Base-by-base conservation (phyloP, 2,329 filamentous ascomycete species). In the Pseudogymnoascus sp. region DNA sequence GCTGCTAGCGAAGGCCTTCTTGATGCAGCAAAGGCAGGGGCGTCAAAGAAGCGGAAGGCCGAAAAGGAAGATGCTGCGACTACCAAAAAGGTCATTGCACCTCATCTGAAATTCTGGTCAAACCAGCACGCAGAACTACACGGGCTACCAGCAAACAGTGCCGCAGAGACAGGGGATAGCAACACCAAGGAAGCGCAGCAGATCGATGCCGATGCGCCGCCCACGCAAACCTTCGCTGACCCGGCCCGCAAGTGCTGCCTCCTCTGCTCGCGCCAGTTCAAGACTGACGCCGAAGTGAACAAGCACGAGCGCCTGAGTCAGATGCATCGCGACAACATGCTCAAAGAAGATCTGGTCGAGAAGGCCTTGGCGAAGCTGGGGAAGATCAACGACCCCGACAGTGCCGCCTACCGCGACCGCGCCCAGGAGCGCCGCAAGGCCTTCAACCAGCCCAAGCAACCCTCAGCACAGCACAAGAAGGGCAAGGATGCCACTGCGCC, bases 101-200 rank as follows among this genome's bases (percentile, higher is more conserved):
- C 85, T 0, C 85, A 89, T 72, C 77, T 89, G 52, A 84, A 88
- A 72, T 87, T 87, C 72, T 89, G 87, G 87, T 83, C 84, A 58
- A 84, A 88, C 68, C 84, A 86, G 59, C 85, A 88, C 69, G 86
- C 85, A 1, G 86, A 89, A 68, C 75, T 89, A 25, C 84, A 87
- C 68, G 81, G 83, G 62, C 79, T 75, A 64, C 73, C 61, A 65
- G 74, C 60, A 70, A 81, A 73, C 66, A 73, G 73, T 4, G 71
- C 62, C 33, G 71, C 74, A 72, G 69, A 69, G 67, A 60, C 70
- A 67, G 36, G 65, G 1, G 45, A 63, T 2, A 65, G 65, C n/a
- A 67, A 62, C n/a, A 59, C 52, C 2, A 63, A 62, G 12, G 33
- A 60, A 33, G 65, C 13, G 64, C 69, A 15, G 67, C 68, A 18